Conservation (phyloP, 1,284 basidiomycete species). For the Golubevia sp. region DNA sequence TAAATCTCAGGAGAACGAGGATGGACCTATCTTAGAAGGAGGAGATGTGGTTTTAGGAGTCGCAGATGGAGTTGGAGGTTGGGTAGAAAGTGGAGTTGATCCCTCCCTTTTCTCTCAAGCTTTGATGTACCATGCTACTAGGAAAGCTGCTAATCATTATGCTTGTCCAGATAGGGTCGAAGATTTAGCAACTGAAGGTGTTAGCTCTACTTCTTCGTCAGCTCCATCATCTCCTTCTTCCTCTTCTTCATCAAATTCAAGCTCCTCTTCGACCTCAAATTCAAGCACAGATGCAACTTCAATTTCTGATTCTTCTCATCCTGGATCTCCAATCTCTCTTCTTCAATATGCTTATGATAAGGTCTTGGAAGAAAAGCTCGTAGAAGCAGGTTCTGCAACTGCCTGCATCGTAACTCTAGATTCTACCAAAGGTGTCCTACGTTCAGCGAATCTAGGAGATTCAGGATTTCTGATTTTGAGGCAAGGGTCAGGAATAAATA, state of each 20-base stretch:
- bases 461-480: slow-evolving; percentile 78
- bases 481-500: slow-evolving; percentile 7
- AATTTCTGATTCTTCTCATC: slow-evolving; percentile 71
- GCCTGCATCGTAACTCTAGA: slow-evolving; percentile 80
- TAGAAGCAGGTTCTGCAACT: slow-evolving; percentile 82
- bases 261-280: background rate
- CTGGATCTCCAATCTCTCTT: slow-evolving; percentile 67
- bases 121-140: slow-evolving; percentile 73
- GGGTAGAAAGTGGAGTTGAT: slow-evolving; percentile 78
- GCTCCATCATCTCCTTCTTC: slow-evolving; percentile 4
- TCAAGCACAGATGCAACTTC: slow-evolving; percentile 67
- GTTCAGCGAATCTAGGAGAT: slow-evolving; percentile 87
- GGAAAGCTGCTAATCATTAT: slow-evolving; percentile 49
- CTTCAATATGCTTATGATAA: slow-evolving; percentile 75
- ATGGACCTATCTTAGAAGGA: slow-evolving; percentile 8
- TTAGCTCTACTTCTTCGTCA: slow-evolving; percentile 4
- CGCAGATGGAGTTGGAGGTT: slow-evolving; percentile 74
- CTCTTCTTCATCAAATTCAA: background rate
- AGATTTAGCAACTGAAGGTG: background rate
- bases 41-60: slow-evolving; percentile 77
- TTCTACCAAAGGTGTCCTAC: slow-evolving; percentile 73
- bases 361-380: slow-evolving; percentile 72
- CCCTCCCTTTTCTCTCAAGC: slow-evolving; percentile 75
- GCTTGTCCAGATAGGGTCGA: slow-evolving; percentile 10
- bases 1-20: background rate